Percentiles rank a stretch among this genome's conserved stretches.
These are phyloP conservation scores for Pestalotiopsis sp. DNA, from an alignment of 2,329 filamentous ascomycete genomes.

Conservation along the genomic window DNA sequence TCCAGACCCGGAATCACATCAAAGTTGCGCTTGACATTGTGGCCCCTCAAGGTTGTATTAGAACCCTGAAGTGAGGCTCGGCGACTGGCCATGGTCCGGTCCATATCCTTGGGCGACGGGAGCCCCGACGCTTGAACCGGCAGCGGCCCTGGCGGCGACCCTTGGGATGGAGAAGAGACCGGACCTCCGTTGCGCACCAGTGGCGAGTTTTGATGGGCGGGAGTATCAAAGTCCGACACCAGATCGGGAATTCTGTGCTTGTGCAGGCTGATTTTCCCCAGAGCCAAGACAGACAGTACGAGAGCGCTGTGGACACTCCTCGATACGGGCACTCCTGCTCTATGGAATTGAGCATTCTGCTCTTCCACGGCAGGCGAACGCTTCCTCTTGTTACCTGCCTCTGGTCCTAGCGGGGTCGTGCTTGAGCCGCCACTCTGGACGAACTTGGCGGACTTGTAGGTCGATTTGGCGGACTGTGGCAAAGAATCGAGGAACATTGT, in stretches of 20 bases:
- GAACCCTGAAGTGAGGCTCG: slow-evolving; percentile 54
- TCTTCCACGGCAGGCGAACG: slow-evolving; percentile 47
- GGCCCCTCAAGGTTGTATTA: slow-evolving; percentile 28
- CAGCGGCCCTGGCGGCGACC: slow-evolving; percentile 54
- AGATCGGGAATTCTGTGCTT: slow-evolving; percentile 60
- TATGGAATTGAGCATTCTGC: slow-evolving; percentile 36
- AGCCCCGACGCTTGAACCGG: slow-evolving; percentile 54
- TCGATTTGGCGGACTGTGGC: slow-evolving; percentile 33
- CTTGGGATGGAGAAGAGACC: slow-evolving; percentile 52
- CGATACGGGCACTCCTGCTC: slow-evolving; percentile 52
- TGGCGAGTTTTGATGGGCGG: slow-evolving; percentile 38
- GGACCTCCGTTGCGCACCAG: slow-evolving; percentile 53
- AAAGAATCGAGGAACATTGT: slow-evolving; percentile 54
- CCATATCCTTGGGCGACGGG: slow-evolving; percentile 56
- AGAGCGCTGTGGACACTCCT: slow-evolving; percentile 80
- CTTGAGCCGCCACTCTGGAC: slow-evolving; percentile 22
- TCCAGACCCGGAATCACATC: slow-evolving; percentile 88
- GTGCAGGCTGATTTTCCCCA: slow-evolving; percentile 79
- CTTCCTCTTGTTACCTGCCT: slow-evolving; percentile 55
- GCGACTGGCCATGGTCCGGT: slow-evolving; percentile 48
- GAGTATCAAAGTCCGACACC: slow-evolving; percentile 50
- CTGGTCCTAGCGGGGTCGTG: slow-evolving; percentile 10
- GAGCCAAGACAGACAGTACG: slow-evolving; percentile 78
- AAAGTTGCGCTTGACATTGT: slow-evolving; percentile 61
- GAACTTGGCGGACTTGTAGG: slow-evolving; percentile 32